These are phyloP conservation scores for Fusarium guadeloupense DNA, from an alignment of 2,329 filamentous ascomycete genomes.

Conservation along the genomic window DNA sequence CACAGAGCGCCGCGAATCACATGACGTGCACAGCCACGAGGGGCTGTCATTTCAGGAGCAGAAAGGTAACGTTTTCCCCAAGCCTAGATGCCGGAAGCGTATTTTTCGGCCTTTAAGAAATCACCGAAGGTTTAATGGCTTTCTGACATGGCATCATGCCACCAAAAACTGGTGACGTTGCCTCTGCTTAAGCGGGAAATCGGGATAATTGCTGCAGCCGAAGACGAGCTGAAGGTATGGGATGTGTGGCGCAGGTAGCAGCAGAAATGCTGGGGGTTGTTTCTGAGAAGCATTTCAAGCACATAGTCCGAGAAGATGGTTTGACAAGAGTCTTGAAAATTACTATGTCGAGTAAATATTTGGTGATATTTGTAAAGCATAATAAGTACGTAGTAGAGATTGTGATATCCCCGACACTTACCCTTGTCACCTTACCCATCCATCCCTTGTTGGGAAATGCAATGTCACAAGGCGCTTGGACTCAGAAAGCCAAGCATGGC, in stretches of 20 bases:
- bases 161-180: background rate
- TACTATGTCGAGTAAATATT: too few species aligned
- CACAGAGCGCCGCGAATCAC: slow-evolving; percentile 44
- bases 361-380: background rate
- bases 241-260: slow-evolving; percentile 32
- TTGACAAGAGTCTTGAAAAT: background rate
- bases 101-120: background rate
- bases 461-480: slow-evolving; percentile 20
- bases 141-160: slow-evolving; percentile 13
- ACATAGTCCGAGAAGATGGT: background rate
- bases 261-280: background rate
- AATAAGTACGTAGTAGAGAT: background rate
- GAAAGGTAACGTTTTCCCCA: background rate
- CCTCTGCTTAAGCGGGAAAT: slow-evolving; percentile 28
- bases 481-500: slow-evolving; percentile 46
- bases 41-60: slow-evolving; percentile 25
- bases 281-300: slow-evolving; percentile 4
- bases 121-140: background rate
- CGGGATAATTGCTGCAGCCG: slow-evolving; percentile 28
- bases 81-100: background rate
- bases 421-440: too few species aligned
- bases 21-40: slow-evolving; percentile 42
- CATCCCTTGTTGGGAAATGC: slow-evolving; percentile 11
- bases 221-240: background rate
- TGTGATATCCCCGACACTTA: slow-evolving; percentile 6